These are phyloP conservation scores for Incumbomyces delicatus DNA, from an alignment of 2,329 filamentous ascomycete genomes.

Conservation along the genomic window DNA sequence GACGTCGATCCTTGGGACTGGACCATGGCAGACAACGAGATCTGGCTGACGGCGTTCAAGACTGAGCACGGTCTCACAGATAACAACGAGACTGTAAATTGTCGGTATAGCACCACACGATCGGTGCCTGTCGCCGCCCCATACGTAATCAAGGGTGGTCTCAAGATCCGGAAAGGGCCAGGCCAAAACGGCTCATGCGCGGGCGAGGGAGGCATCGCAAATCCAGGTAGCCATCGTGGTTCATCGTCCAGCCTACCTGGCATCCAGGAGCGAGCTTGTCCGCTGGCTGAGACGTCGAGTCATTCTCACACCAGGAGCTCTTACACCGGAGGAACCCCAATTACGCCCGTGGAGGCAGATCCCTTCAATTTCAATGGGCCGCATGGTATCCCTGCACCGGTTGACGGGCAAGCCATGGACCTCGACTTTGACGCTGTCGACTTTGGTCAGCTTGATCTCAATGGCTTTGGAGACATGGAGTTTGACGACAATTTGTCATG, in stretches of 20 bases:
- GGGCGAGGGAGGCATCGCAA: background rate
- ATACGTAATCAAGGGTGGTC: conserved; percentile 30
- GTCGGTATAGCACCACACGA: conserved; percentile 27
- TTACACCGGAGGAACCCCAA: background rate
- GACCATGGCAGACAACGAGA: conserved; percentile 38
- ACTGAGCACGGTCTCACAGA: conserved; percentile 31
- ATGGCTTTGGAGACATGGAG: conserved; percentile 15
- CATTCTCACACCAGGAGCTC: background rate
- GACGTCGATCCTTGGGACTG: conserved; percentile 28
- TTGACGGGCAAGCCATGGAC: conserved; percentile 17
- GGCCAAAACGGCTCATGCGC: conserved; percentile 9
- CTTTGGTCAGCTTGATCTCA: conserved; percentile 18
- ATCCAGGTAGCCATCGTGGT: background rate
- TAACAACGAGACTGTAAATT: conserved; percentile 19
- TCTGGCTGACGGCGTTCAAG: conserved; percentile 37
- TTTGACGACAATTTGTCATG: conserved; percentile 9
- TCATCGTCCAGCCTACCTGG: background rate
- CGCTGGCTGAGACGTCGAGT: background rate
- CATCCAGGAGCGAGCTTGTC: conserved; percentile 2
- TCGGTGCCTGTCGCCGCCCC: conserved; percentile 35
- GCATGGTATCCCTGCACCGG: conserved; percentile 6
- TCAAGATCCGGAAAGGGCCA: conserved; percentile 25
- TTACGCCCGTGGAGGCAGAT: background rate
- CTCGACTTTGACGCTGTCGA: conserved; percentile 21
- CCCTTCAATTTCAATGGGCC: conserved; percentile 1